Base-by-base conservation (phyloP, 371 early-diverging fungal genomes). In the Nematocida minor region DNA sequence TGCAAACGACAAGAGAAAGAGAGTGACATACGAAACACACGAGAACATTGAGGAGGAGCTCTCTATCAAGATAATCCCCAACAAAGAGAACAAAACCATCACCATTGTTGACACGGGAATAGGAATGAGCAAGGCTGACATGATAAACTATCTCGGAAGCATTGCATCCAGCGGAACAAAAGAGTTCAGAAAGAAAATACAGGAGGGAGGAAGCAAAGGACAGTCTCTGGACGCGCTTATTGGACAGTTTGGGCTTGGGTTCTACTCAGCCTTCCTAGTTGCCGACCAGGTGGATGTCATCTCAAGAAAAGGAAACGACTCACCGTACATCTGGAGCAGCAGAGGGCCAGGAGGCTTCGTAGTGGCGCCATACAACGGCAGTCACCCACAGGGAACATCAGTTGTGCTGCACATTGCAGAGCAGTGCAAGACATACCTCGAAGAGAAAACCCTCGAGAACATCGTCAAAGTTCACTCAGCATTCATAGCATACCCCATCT, bases 211-310 rank as follows among this genome's bases (percentile, higher is more conserved):
- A 87, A 54, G 69, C 2, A 38, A 40, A 25, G 79, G 82, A 47
- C 91, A 57, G 36, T 57, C 57, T 20, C 11, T 91, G 83, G 90
- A 89, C 77, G 89, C 90, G 81, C 89, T 95, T 89, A 95, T 95
- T 86, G 95, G 94, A 80, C 95, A 94, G 87, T 95, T 95, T 86
- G 95, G 95, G 90, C 92, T 95, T 77, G 95, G 95, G 85, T 94
- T 95, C 91, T 95, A 94, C 90, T 92, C 93, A 60, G 91, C 92
- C 64, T 95, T 93, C 88, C 87, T 95, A 60, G 92, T 94, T 80
- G 94, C 95, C 71, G 92, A 93, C 86, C 88, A 88, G 84, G 94
- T 95, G 60, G 87, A 90, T 84, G 93, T 95, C 74, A 90, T 93
- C 86, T 91, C 93, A 81, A 94, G 92, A 89, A 92, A 91, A 83